A percentile compares a stretch with the other conserved stretches of the same genome.
phyloP scores from a whole-genome alignment of 306 rosid species.

The Herpetospermum pedunculosum region DNA sequence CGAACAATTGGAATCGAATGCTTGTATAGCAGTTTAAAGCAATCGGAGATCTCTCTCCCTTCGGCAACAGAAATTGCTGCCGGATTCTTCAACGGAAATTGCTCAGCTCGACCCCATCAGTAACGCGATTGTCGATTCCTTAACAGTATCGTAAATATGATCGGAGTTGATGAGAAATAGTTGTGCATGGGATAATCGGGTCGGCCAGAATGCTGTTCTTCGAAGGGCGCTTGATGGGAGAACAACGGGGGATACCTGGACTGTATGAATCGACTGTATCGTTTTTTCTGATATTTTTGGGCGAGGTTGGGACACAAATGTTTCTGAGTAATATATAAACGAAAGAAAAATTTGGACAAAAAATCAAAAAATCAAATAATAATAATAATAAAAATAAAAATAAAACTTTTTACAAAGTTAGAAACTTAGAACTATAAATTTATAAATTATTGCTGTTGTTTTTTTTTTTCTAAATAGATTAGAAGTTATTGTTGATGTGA shows the following conservation, averaged over 20 bases:
- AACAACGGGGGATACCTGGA: not conserved
- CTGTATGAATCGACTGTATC: slow-evolving; percentile 7
- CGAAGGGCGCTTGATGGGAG: not conserved
- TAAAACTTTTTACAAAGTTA: no score
- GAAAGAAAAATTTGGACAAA: no score
- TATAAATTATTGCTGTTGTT: no score
- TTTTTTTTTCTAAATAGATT: no score
- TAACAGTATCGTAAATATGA: not conserved
- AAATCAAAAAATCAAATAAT: no score
- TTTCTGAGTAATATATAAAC: no score
- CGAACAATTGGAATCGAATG: not conserved
- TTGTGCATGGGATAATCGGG: not conserved
- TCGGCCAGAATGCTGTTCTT: not conserved
- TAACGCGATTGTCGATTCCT: not conserved
- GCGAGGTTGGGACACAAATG: not conserved
- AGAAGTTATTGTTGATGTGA: no score
- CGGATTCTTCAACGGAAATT: not conserved
- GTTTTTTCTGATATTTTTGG: not conserved
- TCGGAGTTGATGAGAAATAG: not conserved
- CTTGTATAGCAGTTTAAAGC: not conserved
- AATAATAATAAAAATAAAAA: no score
- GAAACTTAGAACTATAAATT: no score
- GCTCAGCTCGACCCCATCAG: not conserved
- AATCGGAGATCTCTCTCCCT: not conserved
- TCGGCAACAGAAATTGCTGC: not conserved